Evolutionary conservation across 2,329 filamentous ascomycete genomes (phyloP), one percentile per base, ranked within the genome.

Genomic region (Tolypocladium nubicola): DNA sequence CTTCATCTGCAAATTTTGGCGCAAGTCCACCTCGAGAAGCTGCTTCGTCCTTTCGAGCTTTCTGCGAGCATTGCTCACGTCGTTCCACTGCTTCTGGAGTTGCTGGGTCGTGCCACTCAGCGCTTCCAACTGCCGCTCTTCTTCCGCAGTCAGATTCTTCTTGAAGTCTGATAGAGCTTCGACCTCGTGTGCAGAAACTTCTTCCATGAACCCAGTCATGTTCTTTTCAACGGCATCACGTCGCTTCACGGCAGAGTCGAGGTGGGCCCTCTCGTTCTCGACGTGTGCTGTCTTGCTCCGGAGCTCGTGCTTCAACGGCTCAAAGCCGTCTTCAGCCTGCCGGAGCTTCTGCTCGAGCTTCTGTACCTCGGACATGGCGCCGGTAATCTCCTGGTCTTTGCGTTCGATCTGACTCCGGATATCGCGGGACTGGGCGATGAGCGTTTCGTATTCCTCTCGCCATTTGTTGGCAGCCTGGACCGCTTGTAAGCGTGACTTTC

Each of bases 111-210:
- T 80, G 5, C 76, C 75, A 58, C 84, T 87, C 11, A 96, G 80
- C 39, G 79, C 78, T 60, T 94, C 87, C 4, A 99, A 79, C 66
- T 89, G 86, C 45, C 79, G 77, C 71, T 97, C 93, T 71, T 99
- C 95, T n/a, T 86, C 83, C 9, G 82, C 75, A 11, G 87, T 88
- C 53, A 99, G 78, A 14, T 88, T 88, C 73, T 96, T 97, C 75
- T 96, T 95, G 76, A 97, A 99, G 30, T 95, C 88, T 1, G 90
- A 89, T 19, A 80, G 79, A 57, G 97, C 73, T 70, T 99, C 95
- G 2, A 85, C 79, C 70, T 96, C 86, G 68, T 91, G 88, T 8
- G 88, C 86, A 53, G 79, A 81, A 57, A 95, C 79, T 62, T 89
- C 88, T 59, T 90, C 87, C 54, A 86, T 82, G 56, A 96, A 81